Conservation (phyloP, 345 rosid genomes). For the Dimocarpus longan region DNA sequence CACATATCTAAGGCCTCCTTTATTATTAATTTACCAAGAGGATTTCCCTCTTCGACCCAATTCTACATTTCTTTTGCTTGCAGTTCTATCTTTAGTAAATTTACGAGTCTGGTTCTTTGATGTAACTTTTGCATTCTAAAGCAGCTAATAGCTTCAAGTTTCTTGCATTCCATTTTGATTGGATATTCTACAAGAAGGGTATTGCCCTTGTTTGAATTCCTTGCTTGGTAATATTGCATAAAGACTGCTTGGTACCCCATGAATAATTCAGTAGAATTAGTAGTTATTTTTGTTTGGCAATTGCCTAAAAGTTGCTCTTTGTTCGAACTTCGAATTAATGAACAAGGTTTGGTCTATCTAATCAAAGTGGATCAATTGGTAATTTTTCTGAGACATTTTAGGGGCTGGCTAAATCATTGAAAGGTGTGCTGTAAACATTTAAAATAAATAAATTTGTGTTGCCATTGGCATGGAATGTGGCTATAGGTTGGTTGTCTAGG, state of each 20-base stretch:
- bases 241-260: background rate
- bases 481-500: background rate
- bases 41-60: background rate
- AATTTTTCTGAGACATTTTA: background rate
- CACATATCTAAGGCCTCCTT: background rate
- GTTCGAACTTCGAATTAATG: background rate
- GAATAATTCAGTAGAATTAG: background rate
- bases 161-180: background rate
- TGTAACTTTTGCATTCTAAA: background rate
- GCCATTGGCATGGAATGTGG: background rate
- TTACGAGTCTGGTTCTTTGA: background rate
- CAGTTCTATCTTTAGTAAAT: background rate
- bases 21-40: background rate
- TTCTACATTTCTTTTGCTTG: background rate
- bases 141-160: constrained; percentile 3
- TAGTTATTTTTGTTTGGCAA: background rate
- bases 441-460: background rate
- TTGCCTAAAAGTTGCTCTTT: background rate
- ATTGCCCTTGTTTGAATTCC: background rate
- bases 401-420: background rate
- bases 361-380: background rate
- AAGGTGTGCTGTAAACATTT: background rate
- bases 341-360: background rate
- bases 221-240: background rate
- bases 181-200: background rate